Base-by-base conservation (phyloP, 306 rosid genomes). In the Castanopsis chinensis region DNA sequence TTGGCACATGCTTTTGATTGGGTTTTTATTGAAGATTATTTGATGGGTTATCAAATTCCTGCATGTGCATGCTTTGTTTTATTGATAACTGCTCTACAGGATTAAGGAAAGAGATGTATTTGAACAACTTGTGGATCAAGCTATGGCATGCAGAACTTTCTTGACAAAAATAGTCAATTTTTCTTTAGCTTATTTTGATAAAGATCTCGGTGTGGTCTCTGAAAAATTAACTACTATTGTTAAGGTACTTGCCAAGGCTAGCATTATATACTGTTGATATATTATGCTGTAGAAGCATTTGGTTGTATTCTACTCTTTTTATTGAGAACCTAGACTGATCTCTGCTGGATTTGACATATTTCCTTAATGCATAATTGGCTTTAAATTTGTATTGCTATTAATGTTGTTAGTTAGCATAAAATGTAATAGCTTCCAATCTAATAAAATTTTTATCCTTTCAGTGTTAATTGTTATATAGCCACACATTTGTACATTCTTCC, bases 101-200 rank as follows among this genome's bases (percentile, higher is more conserved):
- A 85, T 91, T 80, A 87, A 86, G 83, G 99, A 95, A 83, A 83
- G 75, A 75, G 91, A 89, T 72, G 70, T 80, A 64, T 83, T 92
- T 85, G 78, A 88, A 63, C 86, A 86, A 80, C 78, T 91, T 67
- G 84, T 92, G 70, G 89, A 90, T 80, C 88, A 87, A 81, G 92
- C 96, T 65, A 79, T 82, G 69, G 80, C 82, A 63, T 90, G 97
- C 80, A 86, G 85, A 76, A 83, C 86, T 74, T 79, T 76, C 77
- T 82, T 92, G 88, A 78, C 83, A 81, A 96, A 84, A 78, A 78
- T 83, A 70, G 73, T 88, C 78, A 88, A 80, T 73, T 74, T 82
- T 59, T 82, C 91, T 9, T 88, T 83, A 77, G 81, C 80, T 80
- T 74, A 75, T 81, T 63, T 75, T 69, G 88, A 83, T 23, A 68